Percentiles rank a stretch among this genome's conserved stretches.
Conservation (phyloP, 768 basidiomycete genomes). For the Botryobasidium botryosum region DNA sequence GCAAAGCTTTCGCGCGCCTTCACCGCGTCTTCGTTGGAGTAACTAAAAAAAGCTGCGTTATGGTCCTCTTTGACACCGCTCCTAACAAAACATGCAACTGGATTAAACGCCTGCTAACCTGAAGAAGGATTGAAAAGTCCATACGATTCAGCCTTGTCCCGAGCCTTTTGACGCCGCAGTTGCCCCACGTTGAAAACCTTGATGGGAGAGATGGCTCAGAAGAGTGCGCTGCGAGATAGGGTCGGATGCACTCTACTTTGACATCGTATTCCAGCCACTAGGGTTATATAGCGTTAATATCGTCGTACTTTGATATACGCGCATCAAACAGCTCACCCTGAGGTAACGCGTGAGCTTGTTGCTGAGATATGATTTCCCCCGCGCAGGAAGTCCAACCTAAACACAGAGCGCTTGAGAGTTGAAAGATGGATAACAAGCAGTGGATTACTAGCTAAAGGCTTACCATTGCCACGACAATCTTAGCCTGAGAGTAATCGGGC, state of each 20-base stretch:
- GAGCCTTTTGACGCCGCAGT: slow-evolving; percentile 68
- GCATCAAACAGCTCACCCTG: slow-evolving; percentile 35
- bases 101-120: no score
- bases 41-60: slow-evolving; percentile 77
- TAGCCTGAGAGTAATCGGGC: slow-evolving; percentile 96
- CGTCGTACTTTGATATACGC: slow-evolving; percentile 7
- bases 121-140: slow-evolving; percentile 11
- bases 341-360: slow-evolving; percentile 96
- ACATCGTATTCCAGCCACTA: slow-evolving; percentile 99
- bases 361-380: slow-evolving; percentile 95
- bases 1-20: slow-evolving; percentile 67
- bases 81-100: slow-evolving; percentile 21
- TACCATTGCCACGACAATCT: slow-evolving; percentile 97
- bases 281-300: slow-evolving; percentile 7
- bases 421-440: no score
- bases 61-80: slow-evolving; percentile 84
- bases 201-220: slow-evolving; percentile 1
- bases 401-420: no score
- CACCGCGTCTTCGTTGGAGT: slow-evolving; percentile 63
- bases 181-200: slow-evolving; percentile 99
- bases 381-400: slow-evolving; percentile 90
- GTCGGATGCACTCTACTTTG: slow-evolving; percentile 35
- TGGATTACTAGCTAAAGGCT: slow-evolving; percentile 11
- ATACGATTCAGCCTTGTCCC: slow-evolving; percentile 46
- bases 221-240: not conserved